phyloP scores from a whole-genome alignment of 306 rosid genomes.

The Trifolium pratense region DNA sequence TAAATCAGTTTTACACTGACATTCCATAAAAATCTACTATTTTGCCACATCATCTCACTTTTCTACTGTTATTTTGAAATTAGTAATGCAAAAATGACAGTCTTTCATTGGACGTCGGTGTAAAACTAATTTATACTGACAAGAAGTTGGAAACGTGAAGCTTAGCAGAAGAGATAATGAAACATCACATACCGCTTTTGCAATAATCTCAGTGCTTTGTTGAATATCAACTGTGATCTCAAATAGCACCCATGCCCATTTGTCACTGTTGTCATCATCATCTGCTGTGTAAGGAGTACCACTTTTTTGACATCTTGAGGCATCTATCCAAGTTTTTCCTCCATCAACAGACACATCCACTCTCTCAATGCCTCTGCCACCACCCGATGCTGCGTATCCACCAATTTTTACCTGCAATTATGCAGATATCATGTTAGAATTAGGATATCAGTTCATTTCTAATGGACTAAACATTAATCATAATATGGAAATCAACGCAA shows the following conservation, averaged over 20 bases:
- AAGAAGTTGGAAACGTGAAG: slow-evolving; percentile 24
- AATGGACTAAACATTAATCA: slow-evolving; percentile 15
- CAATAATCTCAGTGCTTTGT: slow-evolving; percentile 67
- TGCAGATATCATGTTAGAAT: slow-evolving; percentile 40
- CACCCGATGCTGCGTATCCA: slow-evolving; percentile 91
- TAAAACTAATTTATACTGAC: background rate
- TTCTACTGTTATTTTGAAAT: background rate
- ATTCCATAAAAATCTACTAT: no score
- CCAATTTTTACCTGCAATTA: slow-evolving; percentile 72
- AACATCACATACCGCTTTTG: slow-evolving; percentile 76
- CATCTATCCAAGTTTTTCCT: slow-evolving; percentile 85
- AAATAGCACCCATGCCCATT: slow-evolving; percentile 99
- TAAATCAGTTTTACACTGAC: no score
- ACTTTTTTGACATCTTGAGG: slow-evolving; percentile 69
- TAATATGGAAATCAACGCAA: background rate
- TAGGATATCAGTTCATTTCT: slow-evolving; percentile 10
- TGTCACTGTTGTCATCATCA: slow-evolving; percentile 66
- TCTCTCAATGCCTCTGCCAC: slow-evolving; percentile 96
- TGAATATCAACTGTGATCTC: slow-evolving; percentile 62
- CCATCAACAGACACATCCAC: slow-evolving; percentile 89
- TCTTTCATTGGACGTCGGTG: background rate
- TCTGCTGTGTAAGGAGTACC: slow-evolving; percentile 60
- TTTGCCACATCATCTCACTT: background rate
- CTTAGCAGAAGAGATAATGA: background rate
- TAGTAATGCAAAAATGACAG: background rate